Evolutionary conservation across 331 rosid genomes (phyloP), one percentile per base, ranked within the genome.

Genomic region (Telfairia occidentalis): DNA sequence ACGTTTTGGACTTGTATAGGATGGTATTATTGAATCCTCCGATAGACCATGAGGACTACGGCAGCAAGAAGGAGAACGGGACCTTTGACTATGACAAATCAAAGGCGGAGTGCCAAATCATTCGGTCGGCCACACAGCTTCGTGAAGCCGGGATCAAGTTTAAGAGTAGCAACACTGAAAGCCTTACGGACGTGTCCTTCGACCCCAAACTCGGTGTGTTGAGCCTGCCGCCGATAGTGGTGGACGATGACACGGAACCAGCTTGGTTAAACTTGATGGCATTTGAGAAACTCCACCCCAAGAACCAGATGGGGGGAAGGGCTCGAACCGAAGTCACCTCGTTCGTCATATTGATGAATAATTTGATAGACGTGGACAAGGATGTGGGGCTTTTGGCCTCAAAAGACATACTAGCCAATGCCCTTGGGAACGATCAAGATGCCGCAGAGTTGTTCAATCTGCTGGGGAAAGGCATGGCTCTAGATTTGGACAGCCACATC

Each of bases 151-250:
- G 72, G 50, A 38, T 65, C 28, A 19, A 10, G 21, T 65, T 65
- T n/a, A 0, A 9, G 30, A 4, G 0, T 1, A 65, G 50, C 26
- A 4, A 4, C 0, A 37, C 4, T 0, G 0, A 0, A 0, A 65
- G 32, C 32, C n/a, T 65, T 1, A 38, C 0, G 2, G 52, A 21
- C 32, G 28, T 65, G 5, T 0, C 0, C 0, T 65, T 38, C 10
- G 34, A 50, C 19, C 1, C 0, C 9, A 48, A 64, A 9, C 0
- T 1, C 4, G 32, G 73, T 5, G n/a, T 42, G 19, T 40, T 65
- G 50, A n/a, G 0, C 5, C 34, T 65, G 1, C 72, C 72, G 3
- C 9, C 0, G 0, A 1, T 65, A 3, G 0, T 1, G 0, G 19
- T 65, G n/a, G 72, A 65, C 4, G 50, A 65, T 1, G 5, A 0